phyloP scores from a whole-genome alignment of 1,139 yeast species.

The Candida tropicalis region DNA sequence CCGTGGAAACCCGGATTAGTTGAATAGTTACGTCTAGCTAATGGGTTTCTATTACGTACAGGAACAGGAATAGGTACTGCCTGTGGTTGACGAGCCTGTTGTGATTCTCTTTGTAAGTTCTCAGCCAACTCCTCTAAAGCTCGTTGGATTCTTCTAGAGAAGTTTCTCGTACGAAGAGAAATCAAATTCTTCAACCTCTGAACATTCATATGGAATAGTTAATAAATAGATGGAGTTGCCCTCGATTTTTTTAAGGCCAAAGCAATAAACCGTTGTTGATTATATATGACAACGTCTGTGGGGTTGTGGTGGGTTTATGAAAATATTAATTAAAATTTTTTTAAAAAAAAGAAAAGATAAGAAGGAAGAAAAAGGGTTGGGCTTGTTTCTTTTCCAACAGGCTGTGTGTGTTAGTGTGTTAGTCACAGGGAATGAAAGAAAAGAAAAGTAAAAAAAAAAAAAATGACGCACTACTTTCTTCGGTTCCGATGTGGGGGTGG shows the following conservation, averaged over 20 bases:
- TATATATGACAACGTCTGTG: no score
- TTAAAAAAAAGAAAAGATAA: slow-evolving; percentile 4
- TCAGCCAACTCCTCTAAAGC: slow-evolving; percentile 37
- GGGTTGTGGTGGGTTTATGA: no score
- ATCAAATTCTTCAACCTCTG: slow-evolving; percentile 20
- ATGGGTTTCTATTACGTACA: slow-evolving; percentile 5
- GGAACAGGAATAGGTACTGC: slow-evolving; percentile 17
- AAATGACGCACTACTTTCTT: neutral
- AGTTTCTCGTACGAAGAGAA: slow-evolving; percentile 27
- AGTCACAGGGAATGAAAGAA: no score
- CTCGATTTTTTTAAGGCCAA: no score
- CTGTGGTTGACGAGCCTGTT: slow-evolving; percentile 18
- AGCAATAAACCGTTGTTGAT: no score
- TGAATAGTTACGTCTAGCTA: slow-evolving; percentile 4
- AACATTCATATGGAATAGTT: slow-evolving; percentile 10
- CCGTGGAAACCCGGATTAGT: neutral
- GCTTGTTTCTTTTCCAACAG: no score
- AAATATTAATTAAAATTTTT: no score
- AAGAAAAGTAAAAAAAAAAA: neutral
- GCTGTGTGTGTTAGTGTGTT: neutral
- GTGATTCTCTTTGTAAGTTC: slow-evolving; percentile 19
- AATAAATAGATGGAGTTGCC: no score
- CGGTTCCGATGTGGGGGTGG: neutral
- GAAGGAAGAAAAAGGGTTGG: slow-evolving; percentile 1
- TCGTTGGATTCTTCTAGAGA: slow-evolving; percentile 30